Base-by-base conservation (phyloP, 1,284 basidiomycete genomes). In the Moniliophthora roreri region DNA sequence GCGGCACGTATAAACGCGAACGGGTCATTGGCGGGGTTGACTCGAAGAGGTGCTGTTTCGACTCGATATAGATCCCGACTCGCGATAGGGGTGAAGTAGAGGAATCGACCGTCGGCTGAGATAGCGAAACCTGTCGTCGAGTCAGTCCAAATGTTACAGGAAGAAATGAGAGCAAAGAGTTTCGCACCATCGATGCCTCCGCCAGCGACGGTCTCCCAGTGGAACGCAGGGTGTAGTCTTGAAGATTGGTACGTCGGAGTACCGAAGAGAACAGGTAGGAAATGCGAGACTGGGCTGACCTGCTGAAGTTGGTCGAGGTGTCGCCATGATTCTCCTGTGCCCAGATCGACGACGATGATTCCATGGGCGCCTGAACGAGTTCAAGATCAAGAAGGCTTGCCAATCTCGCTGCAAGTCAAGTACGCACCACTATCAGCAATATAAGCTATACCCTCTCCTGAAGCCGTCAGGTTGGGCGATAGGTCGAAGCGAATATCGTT, bases 401-500 rank as follows among this genome's bases (percentile, higher is more conserved):
- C n/a, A 26, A 10, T 52, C 11, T 9, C 3, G n/a, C 4, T 13
- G 44, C 11, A 4, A 34, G 11, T 15, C 32, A 9, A 16, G 13
- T 2, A 44, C 58, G 45, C 32, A 58, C 60, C 58, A 42, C 60
- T 62, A 51, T 69, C 67, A n/a, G 65, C 59, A 47, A 69, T 65
- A 50, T 67, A 67, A 11, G 66, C 66, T 26, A 66, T 57, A 10
- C 66, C 66, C 21, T 59, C 50, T 5, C 66, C 66, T 24, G 56
- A 55, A 3, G 51, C 39, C 3, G 58, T 60, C 15, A 59, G 28
- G n/a, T 54, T 52, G 10, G 60, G 44, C 11, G 59, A 62, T 13
- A 69, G 56, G 53, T 67, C 67, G 41, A 67, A 63, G 3, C 65
- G 62, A 8, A 69, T 54, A 48, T 69, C 66, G 51, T 69, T 67